Conservation (phyloP, 495 filamentous ascomycete genomes). For the Aspergillus sclerotiicarbonarius region DNA sequence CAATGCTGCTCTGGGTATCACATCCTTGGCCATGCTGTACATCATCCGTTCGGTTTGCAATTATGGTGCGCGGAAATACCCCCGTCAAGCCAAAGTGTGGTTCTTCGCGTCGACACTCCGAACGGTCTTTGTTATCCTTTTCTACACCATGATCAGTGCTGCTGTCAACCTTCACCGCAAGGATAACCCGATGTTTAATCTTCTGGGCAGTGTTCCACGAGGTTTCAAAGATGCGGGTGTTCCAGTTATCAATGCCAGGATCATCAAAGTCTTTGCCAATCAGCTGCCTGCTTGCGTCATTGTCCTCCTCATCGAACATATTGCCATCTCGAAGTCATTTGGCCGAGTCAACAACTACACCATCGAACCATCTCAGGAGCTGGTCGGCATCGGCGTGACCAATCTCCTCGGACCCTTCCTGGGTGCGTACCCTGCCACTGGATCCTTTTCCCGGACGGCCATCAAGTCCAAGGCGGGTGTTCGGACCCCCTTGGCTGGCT, state of each 20-base stretch:
- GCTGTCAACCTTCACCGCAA: conserved; percentile 65
- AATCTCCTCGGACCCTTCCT: conserved; percentile 94
- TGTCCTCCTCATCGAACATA: conserved; percentile 92
- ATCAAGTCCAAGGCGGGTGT: conserved; percentile 99
- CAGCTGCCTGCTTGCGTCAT: conserved; percentile 81
- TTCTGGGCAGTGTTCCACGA: conserved; percentile 74
- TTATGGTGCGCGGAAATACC: conserved; percentile 65
- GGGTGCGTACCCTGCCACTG: conserved; percentile 90
- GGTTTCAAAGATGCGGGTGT: conserved; percentile 81
- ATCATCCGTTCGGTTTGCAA: conserved; percentile 68
- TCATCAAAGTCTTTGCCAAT: conserved; percentile 60
- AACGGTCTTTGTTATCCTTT: conserved; percentile 86
- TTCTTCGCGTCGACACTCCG: conserved; percentile 91
- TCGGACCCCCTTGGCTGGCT: conserved; percentile 85
- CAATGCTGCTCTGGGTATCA: conserved; percentile 88
- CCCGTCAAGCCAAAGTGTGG: conserved; percentile 66
- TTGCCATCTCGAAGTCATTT: conserved; percentile 98
- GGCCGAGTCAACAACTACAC: conserved; percentile 96
- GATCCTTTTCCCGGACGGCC: conserved; percentile 94
- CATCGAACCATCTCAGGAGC: conserved; percentile 96
- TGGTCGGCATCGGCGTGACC: conserved; percentile 90
- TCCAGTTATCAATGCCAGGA: conserved; percentile 61
- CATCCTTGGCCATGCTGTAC: conserved; percentile 81
- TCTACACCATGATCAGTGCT: conserved; percentile 92
- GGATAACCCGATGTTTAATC: conserved; percentile 54